Evolutionary conservation across 768 basidiomycete species (phyloP), one percentile per base, ranked within the genome.

Genomic region (Suillus spraguei): DNA sequence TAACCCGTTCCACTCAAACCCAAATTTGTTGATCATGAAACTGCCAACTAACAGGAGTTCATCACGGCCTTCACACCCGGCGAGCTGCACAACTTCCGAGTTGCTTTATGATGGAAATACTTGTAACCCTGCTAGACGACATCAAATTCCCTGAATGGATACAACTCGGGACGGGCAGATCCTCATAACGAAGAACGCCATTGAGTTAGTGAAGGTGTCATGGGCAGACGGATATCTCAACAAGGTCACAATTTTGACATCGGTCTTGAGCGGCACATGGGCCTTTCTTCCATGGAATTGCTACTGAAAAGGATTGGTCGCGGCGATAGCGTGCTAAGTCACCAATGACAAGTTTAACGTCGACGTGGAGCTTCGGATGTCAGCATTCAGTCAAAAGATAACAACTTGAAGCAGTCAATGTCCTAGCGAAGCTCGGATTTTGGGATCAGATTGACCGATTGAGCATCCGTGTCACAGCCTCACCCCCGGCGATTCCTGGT

Each of bases 1-100:
- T 63, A 90, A 68, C 7, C 90, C 91, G 35, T 70, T 81, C 92
- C 92, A 94, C 67, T 87, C 87, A 64, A 92, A 84, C 8, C 80
- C 80, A 64, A 41, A 41, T 41, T 83, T 80, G 60, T 71, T 69
- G 17, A 82, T 60, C 39, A 64, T 64, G 41, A 78, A 73, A 20
- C 63, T 65, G 16, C 59, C 70, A 42, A 63, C 62, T 67, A 78
- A 65, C 41, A 69, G 69, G 62, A 83, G 66, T 39, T 77, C 68
- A 14, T 74, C 77, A 36, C 79, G 77, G 44, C 77, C 60, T 77
- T 74, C 9, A 89, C 67, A 74, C 75, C 87, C 88, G 73, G 65
- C 13, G 88, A 91, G 67, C 71, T 94, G 91, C 6, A 86, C 84
- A 68, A 90, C 80, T 69, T 94, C 90, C 9, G 85, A 83, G 16